phyloP scores from a whole-genome alignment of 2,329 filamentous ascomycete genomes.

The Clonostachys byssicola region DNA sequence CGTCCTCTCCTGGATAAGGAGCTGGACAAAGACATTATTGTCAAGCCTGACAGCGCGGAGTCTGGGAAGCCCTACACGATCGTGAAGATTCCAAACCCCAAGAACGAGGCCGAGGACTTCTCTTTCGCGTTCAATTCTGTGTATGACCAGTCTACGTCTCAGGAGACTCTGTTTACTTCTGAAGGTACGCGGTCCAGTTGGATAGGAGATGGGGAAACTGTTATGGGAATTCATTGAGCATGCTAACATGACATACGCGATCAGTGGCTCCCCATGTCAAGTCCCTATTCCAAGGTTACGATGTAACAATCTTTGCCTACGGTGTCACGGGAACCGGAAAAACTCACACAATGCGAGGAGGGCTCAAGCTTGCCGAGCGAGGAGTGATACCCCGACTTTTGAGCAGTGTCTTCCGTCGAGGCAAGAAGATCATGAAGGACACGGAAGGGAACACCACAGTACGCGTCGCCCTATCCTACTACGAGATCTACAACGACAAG shows the following conservation, averaged over 20 bases:
- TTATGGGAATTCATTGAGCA: no score
- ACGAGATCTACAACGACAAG: constrained; percentile 96
- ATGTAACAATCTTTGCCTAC: constrained; percentile 89
- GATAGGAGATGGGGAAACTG: background rate
- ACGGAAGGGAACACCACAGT: constrained; percentile 66
- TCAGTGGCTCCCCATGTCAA: constrained; percentile 86
- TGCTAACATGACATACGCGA: constrained; percentile 3
- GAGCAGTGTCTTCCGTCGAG: constrained; percentile 79
- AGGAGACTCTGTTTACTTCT: constrained; percentile 83
- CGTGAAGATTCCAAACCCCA: constrained; percentile 88
- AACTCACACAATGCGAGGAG: constrained; percentile 93
- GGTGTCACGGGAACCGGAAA: constrained; percentile 92
- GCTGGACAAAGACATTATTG: constrained; percentile 82
- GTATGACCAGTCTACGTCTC: constrained; percentile 74
- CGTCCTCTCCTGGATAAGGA: constrained; percentile 84
- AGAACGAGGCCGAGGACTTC: constrained; percentile 87
- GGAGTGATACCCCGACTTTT: constrained; percentile 84
- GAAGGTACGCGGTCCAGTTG: constrained; percentile 59
- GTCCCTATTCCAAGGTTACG: constrained; percentile 83
- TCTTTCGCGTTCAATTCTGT: constrained; percentile 94
- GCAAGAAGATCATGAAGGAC: constrained; percentile 82
- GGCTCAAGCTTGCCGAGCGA: constrained; percentile 78
- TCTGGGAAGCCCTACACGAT: constrained; percentile 60
- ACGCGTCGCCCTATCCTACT: constrained; percentile 78
- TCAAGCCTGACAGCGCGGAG: constrained; percentile 61